phyloP scores from a whole-genome alignment of 2,329 filamentous ascomycete genomes.

The Aspergillus sp. region DNA sequence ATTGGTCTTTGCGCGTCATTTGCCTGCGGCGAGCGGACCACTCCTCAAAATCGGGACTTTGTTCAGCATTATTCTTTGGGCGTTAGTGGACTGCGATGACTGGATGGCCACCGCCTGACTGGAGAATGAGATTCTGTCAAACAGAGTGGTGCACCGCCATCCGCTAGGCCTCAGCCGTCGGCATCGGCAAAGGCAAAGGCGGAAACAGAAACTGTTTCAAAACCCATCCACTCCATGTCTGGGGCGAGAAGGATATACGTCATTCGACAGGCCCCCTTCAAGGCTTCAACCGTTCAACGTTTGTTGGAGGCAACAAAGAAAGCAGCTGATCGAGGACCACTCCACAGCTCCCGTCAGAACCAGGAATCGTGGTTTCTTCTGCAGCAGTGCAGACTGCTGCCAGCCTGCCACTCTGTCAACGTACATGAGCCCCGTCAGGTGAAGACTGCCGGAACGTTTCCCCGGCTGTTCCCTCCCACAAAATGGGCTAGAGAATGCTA shows the following conservation, averaged over 20 bases:
- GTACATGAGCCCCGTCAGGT: constrained; percentile 13
- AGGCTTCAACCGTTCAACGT: neutral
- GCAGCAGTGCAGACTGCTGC: neutral
- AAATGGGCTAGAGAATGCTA: neutral
- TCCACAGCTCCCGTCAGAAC: constrained; percentile 3
- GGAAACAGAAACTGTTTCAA: constrained; percentile 4
- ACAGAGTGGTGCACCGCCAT: neutral
- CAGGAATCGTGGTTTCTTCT: constrained; percentile 9
- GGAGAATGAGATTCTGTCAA: neutral
- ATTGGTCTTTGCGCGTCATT: constrained; percentile 1
- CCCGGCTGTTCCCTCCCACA: constrained; percentile 6
- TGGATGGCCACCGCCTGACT: neutral
- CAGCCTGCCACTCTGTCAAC: neutral
- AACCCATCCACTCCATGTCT: neutral
- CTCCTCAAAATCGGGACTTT: neutral
- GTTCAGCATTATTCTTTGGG: neutral
- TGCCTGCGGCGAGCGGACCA: neutral
- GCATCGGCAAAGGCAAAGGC: neutral
- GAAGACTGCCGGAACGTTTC: constrained; percentile 9
- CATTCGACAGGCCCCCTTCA: constrained; percentile 2
- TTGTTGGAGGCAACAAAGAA: constrained; percentile 1
- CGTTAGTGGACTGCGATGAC: neutral
- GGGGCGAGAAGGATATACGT: constrained; percentile 8
- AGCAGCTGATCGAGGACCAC: constrained; percentile 1
- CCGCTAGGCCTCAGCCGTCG: neutral